These are phyloP conservation scores for Sphagnurus paluster DNA, from an alignment of 1,284 basidiomycete species.

Conservation along the genomic window DNA sequence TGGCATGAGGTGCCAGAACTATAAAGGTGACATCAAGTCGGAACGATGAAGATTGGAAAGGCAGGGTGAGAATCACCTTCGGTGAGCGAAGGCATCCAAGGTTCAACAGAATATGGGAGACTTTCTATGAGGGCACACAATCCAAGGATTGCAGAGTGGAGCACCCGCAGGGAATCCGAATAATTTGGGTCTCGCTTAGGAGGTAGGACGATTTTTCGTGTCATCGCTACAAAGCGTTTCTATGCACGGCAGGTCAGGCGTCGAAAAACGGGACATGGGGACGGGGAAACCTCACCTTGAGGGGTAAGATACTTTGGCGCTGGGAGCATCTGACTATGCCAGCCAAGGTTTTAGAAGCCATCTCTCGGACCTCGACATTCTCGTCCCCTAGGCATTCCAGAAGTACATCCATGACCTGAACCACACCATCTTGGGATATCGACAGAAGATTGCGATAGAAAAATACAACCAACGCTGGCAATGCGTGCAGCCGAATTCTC, in stretches of 20 bases:
- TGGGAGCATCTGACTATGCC: constrained; percentile 94
- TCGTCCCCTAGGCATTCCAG: constrained; percentile 85
- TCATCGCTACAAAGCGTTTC: constrained; percentile 77
- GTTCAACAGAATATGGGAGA: constrained; percentile 75
- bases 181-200: constrained; percentile 73
- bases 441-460: constrained; percentile 85
- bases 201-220: constrained; percentile 68
- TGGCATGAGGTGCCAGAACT: constrained; percentile 80
- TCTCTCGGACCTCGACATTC: constrained; percentile 93
- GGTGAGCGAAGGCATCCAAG: constrained; percentile 77
- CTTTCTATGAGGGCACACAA: constrained; percentile 83
- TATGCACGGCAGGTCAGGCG: constrained; percentile 12
- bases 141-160: constrained; percentile 91
- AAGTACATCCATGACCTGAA: constrained; percentile 77
- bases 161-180: constrained; percentile 67
- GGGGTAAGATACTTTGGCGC: constrained; percentile 80
- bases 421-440: constrained; percentile 66
- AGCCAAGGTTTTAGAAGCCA: constrained; percentile 88
- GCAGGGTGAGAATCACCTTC: constrained; percentile 51
- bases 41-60: constrained; percentile 26
- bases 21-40: constrained; percentile 11
- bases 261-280: not conserved
- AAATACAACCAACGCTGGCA: constrained; percentile 78
- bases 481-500: constrained; percentile 74
- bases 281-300: constrained; percentile 60